A percentile compares a stretch with the other conserved stretches of the same genome.
Conservation (phyloP, 305 asterid species). For the Fraxinus baroniana region DNA sequence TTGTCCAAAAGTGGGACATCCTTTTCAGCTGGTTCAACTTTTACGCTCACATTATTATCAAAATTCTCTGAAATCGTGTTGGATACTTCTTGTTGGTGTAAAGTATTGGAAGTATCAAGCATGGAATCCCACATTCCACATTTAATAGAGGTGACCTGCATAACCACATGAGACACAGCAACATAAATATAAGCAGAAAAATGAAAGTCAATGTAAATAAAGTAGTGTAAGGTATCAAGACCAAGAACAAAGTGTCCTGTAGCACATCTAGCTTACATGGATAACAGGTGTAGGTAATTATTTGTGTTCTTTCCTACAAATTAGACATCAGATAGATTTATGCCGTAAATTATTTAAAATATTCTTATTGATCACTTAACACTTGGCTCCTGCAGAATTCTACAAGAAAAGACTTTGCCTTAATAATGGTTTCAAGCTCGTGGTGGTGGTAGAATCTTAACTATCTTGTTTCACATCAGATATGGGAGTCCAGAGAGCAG, state of each 20-base stretch:
- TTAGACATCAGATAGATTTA: too few species aligned
- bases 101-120: slow-evolving; percentile 53
- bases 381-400: neutral
- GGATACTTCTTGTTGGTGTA: slow-evolving; percentile 32
- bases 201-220: too few species aligned
- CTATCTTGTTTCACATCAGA: neutral
- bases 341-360: neutral
- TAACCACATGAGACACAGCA: neutral
- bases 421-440: neutral
- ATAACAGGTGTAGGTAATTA: too few species aligned
- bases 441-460: neutral
- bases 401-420: neutral
- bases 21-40: slow-evolving; percentile 56
- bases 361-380: neutral
- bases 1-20: slow-evolving; percentile 33
- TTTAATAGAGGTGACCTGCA: too few species aligned
- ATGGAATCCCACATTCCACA: slow-evolving; percentile 54
- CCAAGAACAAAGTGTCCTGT: too few species aligned
- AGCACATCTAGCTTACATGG: too few species aligned
- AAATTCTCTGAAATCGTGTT: slow-evolving; percentile 37
- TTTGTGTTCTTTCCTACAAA: too few species aligned
- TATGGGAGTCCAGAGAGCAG: neutral
- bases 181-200: neutral
- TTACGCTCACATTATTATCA: slow-evolving; percentile 45
- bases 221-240: too few species aligned